Evolutionary conservation across 2,329 filamentous ascomycete species (phyloP), one percentile per base, ranked within the genome.

Genomic region (Knoxdaviesia proteae): DNA sequence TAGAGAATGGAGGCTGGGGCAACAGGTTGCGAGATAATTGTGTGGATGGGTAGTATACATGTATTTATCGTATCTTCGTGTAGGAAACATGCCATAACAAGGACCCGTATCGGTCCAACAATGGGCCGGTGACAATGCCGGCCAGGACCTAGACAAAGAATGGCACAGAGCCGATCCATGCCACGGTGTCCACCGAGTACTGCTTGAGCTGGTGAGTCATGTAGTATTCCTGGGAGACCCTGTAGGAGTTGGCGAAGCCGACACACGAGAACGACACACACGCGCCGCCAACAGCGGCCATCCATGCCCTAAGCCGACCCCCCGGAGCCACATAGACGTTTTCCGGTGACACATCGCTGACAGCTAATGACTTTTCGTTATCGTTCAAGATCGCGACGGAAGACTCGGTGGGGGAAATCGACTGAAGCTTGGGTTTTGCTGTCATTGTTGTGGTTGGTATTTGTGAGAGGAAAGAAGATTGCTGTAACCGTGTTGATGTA

Each of bases 161-260:
- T 4, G 49, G 46, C 0, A 62, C 38, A 0, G 61, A 64, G 0
- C 61, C 61, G 32, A 66, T 64, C 63, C 62, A 66, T 4, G 62
- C 53, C 29, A 66, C 51, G 4, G 55, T 48, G 38, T 58, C 54
- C 0, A 55, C 45, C 1, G 56, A 51, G 1, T 54, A 42, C 29
- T 50, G 47, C 1, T 10, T 35, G 2, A 65, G 56, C 38, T 57
- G 53, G 31, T 63, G 55, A 0, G 49, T 44, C 41, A 59, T 20
- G 20, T 65, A 67, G 49, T 62, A 66, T 1, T 60, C 57, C 43
- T 61, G 58, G 42, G 67, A 64, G 5, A 61, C 53, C 10, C 65
- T 64, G 38, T 63, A 65, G 0, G 60, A 61, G 49, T 66, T 67
- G 41, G 56, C 46, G 45, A 61, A 62, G 9, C 62, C 63, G 0